A percentile compares a stretch with the other conserved stretches of the same genome.
phyloP scores from a whole-genome alignment of 2,329 filamentous ascomycete genomes.

The Paraphaeosphaeria minitans region DNA sequence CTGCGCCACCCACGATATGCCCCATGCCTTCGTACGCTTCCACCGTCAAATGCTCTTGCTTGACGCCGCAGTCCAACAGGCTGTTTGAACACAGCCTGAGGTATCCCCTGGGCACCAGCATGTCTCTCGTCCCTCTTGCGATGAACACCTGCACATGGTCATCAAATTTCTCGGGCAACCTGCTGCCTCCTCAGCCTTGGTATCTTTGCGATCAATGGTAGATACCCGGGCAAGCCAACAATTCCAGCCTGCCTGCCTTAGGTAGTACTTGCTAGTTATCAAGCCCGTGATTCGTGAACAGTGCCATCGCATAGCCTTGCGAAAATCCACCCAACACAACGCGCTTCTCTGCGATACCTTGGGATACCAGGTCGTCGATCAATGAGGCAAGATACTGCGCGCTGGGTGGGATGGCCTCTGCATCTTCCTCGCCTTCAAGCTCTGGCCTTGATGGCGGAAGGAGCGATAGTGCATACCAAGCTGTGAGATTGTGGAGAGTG shows the following conservation, averaged over 20 bases:
- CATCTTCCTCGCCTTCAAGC: conserved; percentile 54
- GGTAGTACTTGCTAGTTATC: conserved; percentile 46
- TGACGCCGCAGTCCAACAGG: conserved; percentile 47
- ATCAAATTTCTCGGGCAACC: conserved; percentile 39
- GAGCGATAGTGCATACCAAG: conserved; percentile 54
- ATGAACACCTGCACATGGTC: conserved; percentile 52
- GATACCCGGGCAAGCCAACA: conserved; percentile 54
- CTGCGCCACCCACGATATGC: conserved; percentile 50
- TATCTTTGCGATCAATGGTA: conserved; percentile 51
- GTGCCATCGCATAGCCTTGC: conserved; percentile 54
- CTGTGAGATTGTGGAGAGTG: conserved; percentile 54
- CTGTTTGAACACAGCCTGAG: conserved; percentile 51
- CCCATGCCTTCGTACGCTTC: conserved; percentile 57
- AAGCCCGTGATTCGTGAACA: conserved; percentile 54
- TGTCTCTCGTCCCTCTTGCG: conserved; percentile 54
- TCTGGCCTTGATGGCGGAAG: conserved; percentile 49
- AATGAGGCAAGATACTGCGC: conserved; percentile 50
- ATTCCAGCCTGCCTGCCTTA: conserved; percentile 50
- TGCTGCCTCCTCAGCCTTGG: conserved; percentile 47
- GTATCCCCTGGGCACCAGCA: conserved; percentile 53
- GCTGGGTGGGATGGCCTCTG: conserved; percentile 49
- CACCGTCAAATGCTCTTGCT: conserved; percentile 46
- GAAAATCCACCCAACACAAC: conserved; percentile 57
- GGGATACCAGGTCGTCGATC: conserved; percentile 49
- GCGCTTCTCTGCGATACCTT: conserved; percentile 49